Evolutionary conservation across 1,284 basidiomycete genomes (phyloP).

Genomic region (Heterobasidion irregulare): DNA sequence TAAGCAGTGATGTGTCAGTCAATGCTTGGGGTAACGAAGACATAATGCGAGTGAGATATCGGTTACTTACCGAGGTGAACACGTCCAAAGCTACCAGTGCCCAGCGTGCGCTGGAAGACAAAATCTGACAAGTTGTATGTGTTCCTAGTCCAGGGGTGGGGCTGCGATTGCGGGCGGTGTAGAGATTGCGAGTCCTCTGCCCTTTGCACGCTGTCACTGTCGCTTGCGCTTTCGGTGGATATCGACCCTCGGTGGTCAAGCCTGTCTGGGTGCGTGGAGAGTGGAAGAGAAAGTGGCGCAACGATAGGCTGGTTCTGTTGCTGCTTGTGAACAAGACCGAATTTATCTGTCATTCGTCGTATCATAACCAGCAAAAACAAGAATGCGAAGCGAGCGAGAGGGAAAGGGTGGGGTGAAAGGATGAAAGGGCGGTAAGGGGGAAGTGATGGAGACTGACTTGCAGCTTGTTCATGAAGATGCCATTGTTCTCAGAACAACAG

Average conservation of each 20-base stretch:
- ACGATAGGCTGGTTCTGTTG: constrained; percentile 10
- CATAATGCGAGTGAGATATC: background rate
- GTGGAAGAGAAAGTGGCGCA: constrained; percentile 13
- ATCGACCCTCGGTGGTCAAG: constrained; percentile 46
- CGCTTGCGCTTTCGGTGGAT: constrained; percentile 53
- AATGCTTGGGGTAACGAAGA: background rate
- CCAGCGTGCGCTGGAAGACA: constrained; percentile 72
- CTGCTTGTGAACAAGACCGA: constrained; percentile 22
- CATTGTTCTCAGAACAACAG: constrained; percentile 2
- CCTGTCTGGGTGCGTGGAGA: constrained; percentile 13
- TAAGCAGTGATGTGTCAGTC: constrained; percentile 18
- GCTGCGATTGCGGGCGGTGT: constrained; percentile 10
- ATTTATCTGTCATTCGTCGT: constrained; percentile 34
- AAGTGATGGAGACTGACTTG: background rate
- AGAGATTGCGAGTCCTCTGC: constrained; percentile 29
- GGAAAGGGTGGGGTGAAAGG: background rate
- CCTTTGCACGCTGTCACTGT: constrained; percentile 40
- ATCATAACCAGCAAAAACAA: constrained; percentile 22
- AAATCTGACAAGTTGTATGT: constrained; percentile 72
- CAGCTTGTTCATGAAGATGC: background rate
- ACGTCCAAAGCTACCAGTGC: constrained; percentile 92
- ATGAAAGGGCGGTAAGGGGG: background rate
- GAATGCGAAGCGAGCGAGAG: background rate
- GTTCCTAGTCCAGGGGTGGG: constrained; percentile 33
- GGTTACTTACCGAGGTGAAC: constrained; percentile 74